These are phyloP conservation scores for Wallacemonas sp. DNA, from an alignment of 208 protist genomes.

Conservation along the genomic window DNA sequence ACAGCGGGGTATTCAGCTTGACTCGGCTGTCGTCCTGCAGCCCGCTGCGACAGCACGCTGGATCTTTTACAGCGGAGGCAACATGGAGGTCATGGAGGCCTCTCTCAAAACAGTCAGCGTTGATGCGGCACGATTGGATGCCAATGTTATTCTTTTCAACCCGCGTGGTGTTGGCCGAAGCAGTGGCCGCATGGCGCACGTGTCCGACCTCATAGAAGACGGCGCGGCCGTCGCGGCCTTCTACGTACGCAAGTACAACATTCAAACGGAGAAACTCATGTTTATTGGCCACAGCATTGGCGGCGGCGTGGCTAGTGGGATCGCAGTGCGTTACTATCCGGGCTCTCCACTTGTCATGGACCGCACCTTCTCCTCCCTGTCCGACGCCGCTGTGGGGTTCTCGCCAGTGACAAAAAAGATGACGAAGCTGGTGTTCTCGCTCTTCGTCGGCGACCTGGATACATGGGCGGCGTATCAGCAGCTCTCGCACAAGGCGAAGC, in stretches of 20 bases:
- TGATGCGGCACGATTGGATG: constrained; percentile 39
- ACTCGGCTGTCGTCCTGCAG: constrained; percentile 45
- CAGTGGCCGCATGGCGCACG: constrained; percentile 46
- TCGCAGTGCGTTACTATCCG: constrained; percentile 35
- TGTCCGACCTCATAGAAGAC: constrained; percentile 68
- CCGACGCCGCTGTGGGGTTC: constrained; percentile 65
- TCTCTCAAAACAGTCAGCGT: constrained; percentile 29
- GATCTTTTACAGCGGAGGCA: constrained; percentile 82
- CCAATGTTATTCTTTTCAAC: constrained; percentile 80
- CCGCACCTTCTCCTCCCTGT: constrained; percentile 73
- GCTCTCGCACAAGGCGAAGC: constrained; percentile 45
- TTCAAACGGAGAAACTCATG: constrained; percentile 39
- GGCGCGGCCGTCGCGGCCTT: constrained; percentile 38
- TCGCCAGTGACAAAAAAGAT: constrained; percentile 45
- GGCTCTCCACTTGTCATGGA: constrained; percentile 60
- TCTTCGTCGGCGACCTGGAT: constrained; percentile 60
- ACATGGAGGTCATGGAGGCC: constrained; percentile 77
- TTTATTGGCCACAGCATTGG: constrained; percentile 88
- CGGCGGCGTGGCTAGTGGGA: constrained; percentile 51
- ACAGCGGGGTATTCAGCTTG: constrained; percentile 33
- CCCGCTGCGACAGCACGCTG: constrained; percentile 41
- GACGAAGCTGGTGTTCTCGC: constrained; percentile 41
- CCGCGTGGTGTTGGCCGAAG: constrained; percentile 73
- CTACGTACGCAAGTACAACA: constrained; percentile 34
- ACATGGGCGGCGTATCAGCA: constrained; percentile 37